Percentiles rank a stretch among this genome's conserved stretches.
phyloP scores from a whole-genome alignment of 345 rosid genomes.

The Citrus mangshanensis region DNA sequence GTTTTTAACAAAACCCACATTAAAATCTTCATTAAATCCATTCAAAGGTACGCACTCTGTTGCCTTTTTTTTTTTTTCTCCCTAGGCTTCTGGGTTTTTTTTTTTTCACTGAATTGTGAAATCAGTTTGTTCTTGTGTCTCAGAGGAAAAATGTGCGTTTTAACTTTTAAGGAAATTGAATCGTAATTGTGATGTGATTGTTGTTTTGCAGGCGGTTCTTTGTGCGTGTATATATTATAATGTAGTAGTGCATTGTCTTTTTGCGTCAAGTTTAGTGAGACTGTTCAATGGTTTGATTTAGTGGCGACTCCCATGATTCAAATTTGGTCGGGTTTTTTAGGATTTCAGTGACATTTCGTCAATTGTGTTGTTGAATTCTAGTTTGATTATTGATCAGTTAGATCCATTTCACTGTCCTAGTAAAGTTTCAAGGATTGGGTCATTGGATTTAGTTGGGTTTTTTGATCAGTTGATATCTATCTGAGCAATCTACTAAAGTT shows the following conservation, averaged over 20 bases:
- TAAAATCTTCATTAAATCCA: not conserved
- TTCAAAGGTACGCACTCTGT: not conserved
- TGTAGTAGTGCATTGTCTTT: not conserved
- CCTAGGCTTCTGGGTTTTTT: not conserved
- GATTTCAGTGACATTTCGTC: not conserved
- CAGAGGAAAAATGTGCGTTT: not conserved
- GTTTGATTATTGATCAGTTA: not conserved
- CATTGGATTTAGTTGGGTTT: not conserved
- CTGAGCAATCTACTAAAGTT: slow-evolving; percentile 1
- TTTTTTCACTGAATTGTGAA: not conserved
- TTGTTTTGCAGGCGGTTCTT: not conserved
- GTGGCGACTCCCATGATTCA: not conserved
- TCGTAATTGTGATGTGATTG: not conserved
- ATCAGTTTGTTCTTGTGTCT: not conserved
- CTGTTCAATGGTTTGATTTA: slow-evolving; percentile 5
- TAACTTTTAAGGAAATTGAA: not conserved
- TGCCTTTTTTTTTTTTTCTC: not conserved
- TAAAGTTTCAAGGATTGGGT: not conserved
- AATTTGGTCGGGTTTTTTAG: not conserved
- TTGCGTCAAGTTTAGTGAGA: slow-evolving; percentile 1
- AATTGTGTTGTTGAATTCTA: not conserved
- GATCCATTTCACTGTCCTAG: not conserved
- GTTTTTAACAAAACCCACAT: not conserved
- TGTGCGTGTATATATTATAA: not conserved
- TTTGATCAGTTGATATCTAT: not conserved